These are phyloP conservation scores for Pestalotiopsis sp. DNA, from an alignment of 2,329 filamentous ascomycete genomes.

Conservation along the genomic window DNA sequence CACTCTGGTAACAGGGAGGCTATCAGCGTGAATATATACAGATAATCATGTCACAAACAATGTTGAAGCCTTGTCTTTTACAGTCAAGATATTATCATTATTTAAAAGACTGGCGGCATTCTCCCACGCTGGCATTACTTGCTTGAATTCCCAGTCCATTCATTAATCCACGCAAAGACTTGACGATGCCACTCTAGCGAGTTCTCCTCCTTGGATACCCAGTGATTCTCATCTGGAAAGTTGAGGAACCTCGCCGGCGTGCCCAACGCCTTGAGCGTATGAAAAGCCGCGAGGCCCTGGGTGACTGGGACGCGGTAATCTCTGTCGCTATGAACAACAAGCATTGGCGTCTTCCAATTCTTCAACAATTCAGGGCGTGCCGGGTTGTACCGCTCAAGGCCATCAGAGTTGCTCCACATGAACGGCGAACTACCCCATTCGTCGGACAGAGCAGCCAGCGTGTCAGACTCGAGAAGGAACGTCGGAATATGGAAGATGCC, in stretches of 20 bases:
- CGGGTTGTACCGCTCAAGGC: slow-evolving; percentile 54
- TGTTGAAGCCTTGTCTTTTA: too few relatives aligned
- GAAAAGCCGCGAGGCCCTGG: slow-evolving; percentile 35
- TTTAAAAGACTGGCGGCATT: not conserved
- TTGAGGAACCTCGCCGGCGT: slow-evolving; percentile 23
- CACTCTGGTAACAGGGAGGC: too few relatives aligned
- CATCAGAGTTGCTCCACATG: slow-evolving; percentile 48
- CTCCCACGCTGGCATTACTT: not conserved
- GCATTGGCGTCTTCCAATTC: slow-evolving; percentile 67
- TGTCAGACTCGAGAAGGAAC: slow-evolving; percentile 30
- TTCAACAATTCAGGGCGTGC: slow-evolving; percentile 46
- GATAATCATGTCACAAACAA: too few relatives aligned
- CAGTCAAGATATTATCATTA: not conserved
- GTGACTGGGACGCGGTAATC: slow-evolving; percentile 60
- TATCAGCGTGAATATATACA: too few relatives aligned
- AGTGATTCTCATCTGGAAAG: slow-evolving; percentile 23
- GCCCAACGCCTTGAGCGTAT: slow-evolving; percentile 18
- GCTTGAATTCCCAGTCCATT: slow-evolving; percentile 8
- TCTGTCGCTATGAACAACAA: slow-evolving; percentile 72
- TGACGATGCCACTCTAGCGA: slow-evolving; percentile 23
- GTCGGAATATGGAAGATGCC: slow-evolving; percentile 40
- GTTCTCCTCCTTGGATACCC: slow-evolving; percentile 18
- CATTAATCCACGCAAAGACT: slow-evolving; percentile 25
- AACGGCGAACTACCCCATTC: slow-evolving; percentile 46
- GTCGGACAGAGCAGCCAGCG: slow-evolving; percentile 17